Evolutionary conservation across 441 rosid genomes (phyloP).

Genomic region (Aleurites moluccanus): DNA sequence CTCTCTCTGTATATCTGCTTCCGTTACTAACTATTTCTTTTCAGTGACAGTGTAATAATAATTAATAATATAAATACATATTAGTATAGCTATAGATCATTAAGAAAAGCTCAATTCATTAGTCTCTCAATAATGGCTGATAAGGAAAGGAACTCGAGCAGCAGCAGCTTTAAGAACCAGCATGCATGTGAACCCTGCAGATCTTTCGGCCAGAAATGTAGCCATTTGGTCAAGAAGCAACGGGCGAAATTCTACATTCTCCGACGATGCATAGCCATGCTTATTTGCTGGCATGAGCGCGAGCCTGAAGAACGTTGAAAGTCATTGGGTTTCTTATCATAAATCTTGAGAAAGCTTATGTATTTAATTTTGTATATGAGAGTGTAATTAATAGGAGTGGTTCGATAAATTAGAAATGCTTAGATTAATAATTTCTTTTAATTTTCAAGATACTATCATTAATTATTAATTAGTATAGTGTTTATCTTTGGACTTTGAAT

Average conservation of each 20-base stretch:
- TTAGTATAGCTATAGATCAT: no score
- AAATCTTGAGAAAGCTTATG: background rate
- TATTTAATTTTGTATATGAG: constrained; percentile 14
- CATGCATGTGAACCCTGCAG: constrained; percentile 59
- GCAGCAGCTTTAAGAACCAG: constrained; percentile 18
- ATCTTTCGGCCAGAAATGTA: constrained; percentile 82
- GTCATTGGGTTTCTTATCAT: background rate
- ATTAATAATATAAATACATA: no score
- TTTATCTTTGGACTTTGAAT: background rate
- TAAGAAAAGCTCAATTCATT: background rate
- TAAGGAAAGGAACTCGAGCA: constrained; percentile 22
- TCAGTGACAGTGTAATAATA: background rate
- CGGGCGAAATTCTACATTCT: constrained; percentile 82
- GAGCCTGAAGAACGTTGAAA: constrained; percentile 50
- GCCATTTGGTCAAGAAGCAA: constrained; percentile 80
- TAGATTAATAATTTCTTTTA: background rate
- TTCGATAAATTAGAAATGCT: constrained; percentile 3
- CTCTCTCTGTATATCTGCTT: constrained; percentile 10
- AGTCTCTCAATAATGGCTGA: constrained; percentile 27
- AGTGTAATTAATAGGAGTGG: constrained; percentile 23
- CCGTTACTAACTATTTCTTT: background rate
- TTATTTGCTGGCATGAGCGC: constrained; percentile 72
- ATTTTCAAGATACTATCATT: background rate
- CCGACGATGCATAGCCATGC: constrained; percentile 86
- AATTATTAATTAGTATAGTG: background rate